phyloP scores from a whole-genome alignment of 345 rosid genomes.

The Rubroshorea leprosula region DNA sequence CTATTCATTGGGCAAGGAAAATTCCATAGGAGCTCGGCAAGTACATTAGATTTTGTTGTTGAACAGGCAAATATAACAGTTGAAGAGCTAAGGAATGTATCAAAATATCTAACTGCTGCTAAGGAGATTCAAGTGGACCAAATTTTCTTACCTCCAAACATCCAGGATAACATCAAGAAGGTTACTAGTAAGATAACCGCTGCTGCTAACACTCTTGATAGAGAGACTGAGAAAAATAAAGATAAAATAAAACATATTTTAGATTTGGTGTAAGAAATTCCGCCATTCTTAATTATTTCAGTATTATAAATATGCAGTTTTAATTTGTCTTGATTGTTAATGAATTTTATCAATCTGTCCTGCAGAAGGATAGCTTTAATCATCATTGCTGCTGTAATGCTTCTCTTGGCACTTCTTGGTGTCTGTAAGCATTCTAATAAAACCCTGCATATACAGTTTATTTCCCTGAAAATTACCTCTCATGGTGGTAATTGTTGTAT shows the following conservation, averaged over 20 bases:
- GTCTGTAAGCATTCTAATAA: slow-evolving; percentile 48
- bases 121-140: slow-evolving; percentile 55
- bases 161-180: slow-evolving; percentile 74
- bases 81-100: slow-evolving; percentile 48
- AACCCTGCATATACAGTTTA: background rate
- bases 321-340: too few relatives aligned
- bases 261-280: slow-evolving; percentile 46
- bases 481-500: background rate
- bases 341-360: background rate
- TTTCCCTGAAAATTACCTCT: background rate
- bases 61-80: slow-evolving; percentile 52
- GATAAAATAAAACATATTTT: slow-evolving; percentile 46
- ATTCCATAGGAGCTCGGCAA: slow-evolving; percentile 51
- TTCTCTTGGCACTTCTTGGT: slow-evolving; percentile 25
- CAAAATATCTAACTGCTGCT: slow-evolving; percentile 57
- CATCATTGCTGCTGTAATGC: background rate
- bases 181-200: slow-evolving; percentile 45
- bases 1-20: slow-evolving; percentile 62
- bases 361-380: background rate
- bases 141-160: slow-evolving; percentile 54
- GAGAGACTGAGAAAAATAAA: slow-evolving; percentile 43
- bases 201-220: slow-evolving; percentile 45
- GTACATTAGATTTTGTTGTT: slow-evolving; percentile 59
- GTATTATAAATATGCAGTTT: too few relatives aligned
- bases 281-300: background rate